phyloP scores from a whole-genome alignment of 2,329 filamentous ascomycete species.

The Dryadomyces quercivorus region DNA sequence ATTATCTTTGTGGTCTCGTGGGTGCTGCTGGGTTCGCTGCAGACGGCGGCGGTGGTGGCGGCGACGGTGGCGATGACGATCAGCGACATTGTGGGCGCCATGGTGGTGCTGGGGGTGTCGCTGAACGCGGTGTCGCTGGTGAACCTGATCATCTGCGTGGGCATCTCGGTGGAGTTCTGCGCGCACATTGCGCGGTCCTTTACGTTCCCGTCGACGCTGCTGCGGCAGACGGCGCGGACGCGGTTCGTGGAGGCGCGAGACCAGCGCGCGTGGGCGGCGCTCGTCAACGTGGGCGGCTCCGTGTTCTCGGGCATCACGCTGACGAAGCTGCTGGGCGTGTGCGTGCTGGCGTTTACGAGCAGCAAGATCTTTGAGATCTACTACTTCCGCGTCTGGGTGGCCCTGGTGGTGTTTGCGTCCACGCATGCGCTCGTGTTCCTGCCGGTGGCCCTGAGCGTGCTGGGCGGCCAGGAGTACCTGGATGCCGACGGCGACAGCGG shows the following conservation, averaged over 20 bases:
- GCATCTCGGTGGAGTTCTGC: slow-evolving; percentile 94
- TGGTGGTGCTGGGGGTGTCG: slow-evolving; percentile 79
- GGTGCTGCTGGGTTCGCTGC: slow-evolving; percentile 68
- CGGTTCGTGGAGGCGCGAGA: slow-evolving; percentile 65
- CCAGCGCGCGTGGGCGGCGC: slow-evolving; percentile 78
- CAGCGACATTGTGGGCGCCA: slow-evolving; percentile 85
- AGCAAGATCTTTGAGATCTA: slow-evolving; percentile 99
- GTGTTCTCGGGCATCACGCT: slow-evolving; percentile 95
- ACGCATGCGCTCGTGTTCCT: slow-evolving; percentile 83
- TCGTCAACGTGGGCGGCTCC: slow-evolving; percentile 88
- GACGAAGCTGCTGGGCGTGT: slow-evolving; percentile 87
- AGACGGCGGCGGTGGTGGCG: slow-evolving; percentile 73
- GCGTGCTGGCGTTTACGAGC: slow-evolving; percentile 82
- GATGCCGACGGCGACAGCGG: slow-evolving; percentile 82
- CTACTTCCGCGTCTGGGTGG: slow-evolving; percentile 95
- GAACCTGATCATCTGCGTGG: slow-evolving; percentile 93
- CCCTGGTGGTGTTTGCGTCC: slow-evolving; percentile 79
- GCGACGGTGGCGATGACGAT: slow-evolving; percentile 87
- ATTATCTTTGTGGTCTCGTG: slow-evolving; percentile 77
- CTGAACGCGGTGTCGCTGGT: slow-evolving; percentile 93
- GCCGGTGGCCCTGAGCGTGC: slow-evolving; percentile 75
- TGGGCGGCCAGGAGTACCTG: slow-evolving; percentile 77
- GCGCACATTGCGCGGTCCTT: slow-evolving; percentile 93
- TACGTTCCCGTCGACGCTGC: slow-evolving; percentile 74
- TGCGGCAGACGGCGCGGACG: slow-evolving; percentile 70